A percentile compares a stretch with the other conserved stretches of the same genome.
phyloP scores from a whole-genome alignment of 495 filamentous ascomycete genomes.

The Haplographium delicatum region DNA sequence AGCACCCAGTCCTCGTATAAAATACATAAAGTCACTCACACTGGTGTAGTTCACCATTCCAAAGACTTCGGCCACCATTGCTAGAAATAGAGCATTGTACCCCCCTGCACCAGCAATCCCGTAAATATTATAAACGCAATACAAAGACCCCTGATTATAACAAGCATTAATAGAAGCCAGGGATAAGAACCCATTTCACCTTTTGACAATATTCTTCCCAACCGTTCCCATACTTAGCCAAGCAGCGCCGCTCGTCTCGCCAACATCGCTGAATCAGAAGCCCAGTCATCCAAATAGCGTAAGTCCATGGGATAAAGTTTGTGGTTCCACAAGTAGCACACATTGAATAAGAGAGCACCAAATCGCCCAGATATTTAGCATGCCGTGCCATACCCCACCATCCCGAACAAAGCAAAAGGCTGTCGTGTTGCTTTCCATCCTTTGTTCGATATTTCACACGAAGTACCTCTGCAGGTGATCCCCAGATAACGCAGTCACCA shows the following conservation, averaged over 20 bases:
- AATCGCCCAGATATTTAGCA: slow-evolving; percentile 44
- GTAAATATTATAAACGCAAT: too few species aligned
- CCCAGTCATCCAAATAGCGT: slow-evolving; percentile 40
- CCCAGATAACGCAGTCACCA: slow-evolving; percentile 40
- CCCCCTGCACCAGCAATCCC: too few species aligned
- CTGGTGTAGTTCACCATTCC: too few species aligned
- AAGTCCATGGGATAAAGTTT: slow-evolving; percentile 40
- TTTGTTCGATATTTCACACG: slow-evolving; percentile 33
- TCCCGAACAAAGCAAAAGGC: slow-evolving; percentile 39
- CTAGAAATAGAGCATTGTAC: too few species aligned
- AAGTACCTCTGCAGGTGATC: slow-evolving; percentile 35
- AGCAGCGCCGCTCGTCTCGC: slow-evolving; percentile 38
- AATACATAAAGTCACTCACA: too few species aligned
- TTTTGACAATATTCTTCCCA: slow-evolving; percentile 40
- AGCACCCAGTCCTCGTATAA: too few species aligned
- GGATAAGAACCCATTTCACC: slow-evolving; percentile 40
- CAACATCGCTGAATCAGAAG: slow-evolving; percentile 31
- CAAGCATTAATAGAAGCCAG: slow-evolving; percentile 36
- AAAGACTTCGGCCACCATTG: too few species aligned
- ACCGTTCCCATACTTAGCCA: slow-evolving; percentile 38
- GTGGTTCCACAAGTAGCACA: slow-evolving; percentile 37
- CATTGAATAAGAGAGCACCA: slow-evolving; percentile 37
- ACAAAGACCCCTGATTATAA: too few species aligned
- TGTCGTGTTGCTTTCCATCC: slow-evolving; percentile 36
- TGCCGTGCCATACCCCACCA: slow-evolving; percentile 47